Percentiles rank a stretch among this genome's conserved stretches.
Evolutionary conservation across 1,284 basidiomycete genomes (phyloP).

Genomic region (Puccinia triticina): DNA sequence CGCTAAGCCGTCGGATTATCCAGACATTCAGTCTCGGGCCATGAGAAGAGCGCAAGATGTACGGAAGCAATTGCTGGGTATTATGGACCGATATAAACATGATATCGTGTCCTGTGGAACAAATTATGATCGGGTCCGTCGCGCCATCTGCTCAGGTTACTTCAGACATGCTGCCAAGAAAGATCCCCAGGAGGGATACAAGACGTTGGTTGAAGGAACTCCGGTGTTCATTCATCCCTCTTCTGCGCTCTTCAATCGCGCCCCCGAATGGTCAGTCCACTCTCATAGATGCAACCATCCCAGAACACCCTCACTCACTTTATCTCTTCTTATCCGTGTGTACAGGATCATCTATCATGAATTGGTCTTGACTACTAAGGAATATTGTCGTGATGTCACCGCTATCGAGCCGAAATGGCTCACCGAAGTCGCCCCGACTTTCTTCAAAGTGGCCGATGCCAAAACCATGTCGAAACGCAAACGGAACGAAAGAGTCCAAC

Average conservation of each 20-base stretch:
- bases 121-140: constrained; percentile 89
- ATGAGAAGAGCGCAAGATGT: constrained; percentile 98
- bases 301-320: neutral
- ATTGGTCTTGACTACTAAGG: constrained; percentile 71
- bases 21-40: constrained; percentile 82
- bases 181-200: constrained; percentile 74
- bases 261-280: constrained; percentile 69
- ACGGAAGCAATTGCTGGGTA: constrained; percentile 91
- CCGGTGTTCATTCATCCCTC: constrained; percentile 98
- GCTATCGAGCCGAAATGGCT: constrained; percentile 98
- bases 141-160: constrained; percentile 94
- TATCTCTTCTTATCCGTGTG: neutral
- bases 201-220: constrained; percentile 90
- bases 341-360: constrained; percentile 70
- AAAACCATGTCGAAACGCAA: constrained; percentile 97
- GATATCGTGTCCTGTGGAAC: constrained; percentile 87
- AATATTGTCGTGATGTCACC: constrained; percentile 95
- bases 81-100: constrained; percentile 99
- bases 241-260: constrained; percentile 92
- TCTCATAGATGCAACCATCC: neutral
- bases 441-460: constrained; percentile 94
- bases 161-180: constrained; percentile 97
- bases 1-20: neutral
- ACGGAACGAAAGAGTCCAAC: constrained; percentile 95
- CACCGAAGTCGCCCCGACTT: constrained; percentile 93